phyloP scores from a whole-genome alignment of 805 yeast species.

The Hemisphaericaspora nanyangensis region DNA sequence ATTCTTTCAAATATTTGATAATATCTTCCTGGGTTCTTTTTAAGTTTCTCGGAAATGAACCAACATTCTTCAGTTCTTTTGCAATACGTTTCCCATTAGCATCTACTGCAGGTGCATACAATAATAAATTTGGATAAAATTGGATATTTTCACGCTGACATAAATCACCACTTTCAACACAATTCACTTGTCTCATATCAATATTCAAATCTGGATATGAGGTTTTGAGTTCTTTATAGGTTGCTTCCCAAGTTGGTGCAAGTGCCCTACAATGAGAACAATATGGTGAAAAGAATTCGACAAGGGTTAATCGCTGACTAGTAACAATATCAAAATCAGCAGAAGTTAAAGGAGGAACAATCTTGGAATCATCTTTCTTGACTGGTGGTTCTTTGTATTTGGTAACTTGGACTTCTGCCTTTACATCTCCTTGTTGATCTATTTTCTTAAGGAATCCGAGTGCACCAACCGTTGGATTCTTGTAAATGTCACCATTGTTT shows the following conservation, averaged over 20 bases:
- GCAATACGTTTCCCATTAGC: constrained; percentile 20
- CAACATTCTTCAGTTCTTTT: constrained; percentile 29
- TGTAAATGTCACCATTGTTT: no score
- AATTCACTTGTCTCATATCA: constrained; percentile 74
- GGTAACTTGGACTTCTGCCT: no score
- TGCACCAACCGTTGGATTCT: no score
- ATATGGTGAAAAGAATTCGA: constrained; percentile 88
- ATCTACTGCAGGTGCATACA: constrained; percentile 58
- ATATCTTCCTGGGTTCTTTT: constrained; percentile 48
- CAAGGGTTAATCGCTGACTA: constrained; percentile 59
- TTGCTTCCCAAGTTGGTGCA: constrained; percentile 79
- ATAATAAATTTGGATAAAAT: constrained; percentile 67
- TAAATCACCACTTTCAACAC: constrained; percentile 82
- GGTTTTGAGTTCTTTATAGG: constrained; percentile 47
- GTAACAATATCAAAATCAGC: constrained; percentile 48
- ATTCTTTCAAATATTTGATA: constrained; percentile 50
- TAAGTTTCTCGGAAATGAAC: constrained; percentile 44
- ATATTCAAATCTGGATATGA: constrained; percentile 45
- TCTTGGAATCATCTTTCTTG: not conserved
- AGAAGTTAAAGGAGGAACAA: constrained; percentile 51
- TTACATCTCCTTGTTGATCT: no score
- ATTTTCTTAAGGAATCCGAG: no score
- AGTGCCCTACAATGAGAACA: constrained; percentile 77
- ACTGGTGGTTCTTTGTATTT: no score
- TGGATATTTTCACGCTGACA: constrained; percentile 63